Conservation (phyloP, 2,329 filamentous ascomycete genomes). For the Claviceps sp. region DNA sequence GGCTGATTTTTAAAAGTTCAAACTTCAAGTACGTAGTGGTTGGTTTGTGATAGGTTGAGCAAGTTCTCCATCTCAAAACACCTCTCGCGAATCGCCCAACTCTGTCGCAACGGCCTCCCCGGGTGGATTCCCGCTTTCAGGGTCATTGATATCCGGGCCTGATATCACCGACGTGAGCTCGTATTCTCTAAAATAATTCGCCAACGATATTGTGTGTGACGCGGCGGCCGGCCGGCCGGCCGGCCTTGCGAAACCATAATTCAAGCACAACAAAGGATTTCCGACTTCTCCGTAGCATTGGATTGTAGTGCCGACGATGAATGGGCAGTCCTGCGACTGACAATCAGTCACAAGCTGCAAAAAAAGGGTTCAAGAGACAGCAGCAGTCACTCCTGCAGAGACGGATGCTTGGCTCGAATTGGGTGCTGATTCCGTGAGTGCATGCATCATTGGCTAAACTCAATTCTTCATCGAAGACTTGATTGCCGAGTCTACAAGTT, state of each 20-base stretch:
- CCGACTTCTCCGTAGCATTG: too few species aligned
- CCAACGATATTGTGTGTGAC: neutral
- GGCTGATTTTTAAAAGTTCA: slow-evolving; percentile 29
- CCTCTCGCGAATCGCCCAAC: slow-evolving; percentile 44
- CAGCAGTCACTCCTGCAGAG: slow-evolving; percentile 7
- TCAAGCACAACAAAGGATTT: too few species aligned
- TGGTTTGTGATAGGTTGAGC: slow-evolving; percentile 19
- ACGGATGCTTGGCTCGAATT: slow-evolving; percentile 15
- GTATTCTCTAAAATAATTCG: slow-evolving; percentile 10
- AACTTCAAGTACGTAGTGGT: neutral
- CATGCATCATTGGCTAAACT: slow-evolving; percentile 40
- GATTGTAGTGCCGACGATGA: too few species aligned
- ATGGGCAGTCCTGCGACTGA: too few species aligned
- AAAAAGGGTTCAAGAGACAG: too few species aligned
- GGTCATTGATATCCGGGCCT: slow-evolving; percentile 29
- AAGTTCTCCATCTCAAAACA: slow-evolving; percentile 52
- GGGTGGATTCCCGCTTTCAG: slow-evolving; percentile 42
- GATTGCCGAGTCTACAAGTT: slow-evolving; percentile 38
- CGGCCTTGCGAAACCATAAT: neutral
- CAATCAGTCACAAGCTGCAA: too few species aligned
- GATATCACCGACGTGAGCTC: slow-evolving; percentile 47
- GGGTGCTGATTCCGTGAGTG: slow-evolving; percentile 18
- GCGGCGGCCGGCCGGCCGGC: too few species aligned
- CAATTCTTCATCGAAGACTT: slow-evolving; percentile 42
- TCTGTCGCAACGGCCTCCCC: slow-evolving; percentile 49